Percentiles rank a stretch among this genome's conserved stretches.
phyloP scores from a whole-genome alignment of 106 monocot genomes.

The Narthecium ossifragum region DNA sequence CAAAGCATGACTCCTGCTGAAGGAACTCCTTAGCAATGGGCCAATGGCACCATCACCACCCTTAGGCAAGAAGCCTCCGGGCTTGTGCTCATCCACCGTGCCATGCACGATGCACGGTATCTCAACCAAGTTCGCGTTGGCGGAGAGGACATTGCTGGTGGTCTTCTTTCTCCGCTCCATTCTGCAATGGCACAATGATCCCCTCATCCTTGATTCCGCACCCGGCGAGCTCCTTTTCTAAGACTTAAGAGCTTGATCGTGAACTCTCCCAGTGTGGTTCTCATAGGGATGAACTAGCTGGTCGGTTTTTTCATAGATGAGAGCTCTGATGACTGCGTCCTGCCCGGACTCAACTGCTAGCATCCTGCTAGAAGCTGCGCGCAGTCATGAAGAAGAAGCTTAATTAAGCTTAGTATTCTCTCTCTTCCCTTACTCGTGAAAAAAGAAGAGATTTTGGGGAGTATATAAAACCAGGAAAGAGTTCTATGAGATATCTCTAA shows the following conservation, averaged over 20 bases:
- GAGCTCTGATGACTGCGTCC: conserved; percentile 9
- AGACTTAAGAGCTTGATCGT: not conserved
- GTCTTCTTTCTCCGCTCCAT: conserved; percentile 10
- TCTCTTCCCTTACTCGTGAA: too few species aligned
- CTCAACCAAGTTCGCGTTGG: conserved; percentile 11
- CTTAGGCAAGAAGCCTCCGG: conserved; percentile 5
- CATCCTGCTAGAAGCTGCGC: conserved; percentile 13
- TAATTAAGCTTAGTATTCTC: too few species aligned
- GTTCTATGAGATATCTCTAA: too few species aligned
- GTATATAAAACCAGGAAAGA: too few species aligned
- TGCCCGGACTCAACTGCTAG: conserved; percentile 14
- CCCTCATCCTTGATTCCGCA: conserved; percentile 18
- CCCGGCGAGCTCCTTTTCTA: conserved; percentile 10
- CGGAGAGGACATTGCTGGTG: conserved; percentile 13
- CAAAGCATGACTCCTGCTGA: too few species aligned
- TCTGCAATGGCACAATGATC: not conserved
- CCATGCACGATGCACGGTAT: conserved; percentile 9
- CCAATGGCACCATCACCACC: conserved; percentile 15
- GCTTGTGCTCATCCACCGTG: not conserved
- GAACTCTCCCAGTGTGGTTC: conserved; percentile 12
- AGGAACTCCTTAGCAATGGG: conserved; percentile 12
- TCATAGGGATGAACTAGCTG: not conserved
- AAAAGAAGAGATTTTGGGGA: too few species aligned
- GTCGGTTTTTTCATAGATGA: not conserved
- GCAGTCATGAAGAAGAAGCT: too few species aligned